Evolutionary conservation across 306 rosid species (phyloP).

Genomic region (Benincasa hispida): DNA sequence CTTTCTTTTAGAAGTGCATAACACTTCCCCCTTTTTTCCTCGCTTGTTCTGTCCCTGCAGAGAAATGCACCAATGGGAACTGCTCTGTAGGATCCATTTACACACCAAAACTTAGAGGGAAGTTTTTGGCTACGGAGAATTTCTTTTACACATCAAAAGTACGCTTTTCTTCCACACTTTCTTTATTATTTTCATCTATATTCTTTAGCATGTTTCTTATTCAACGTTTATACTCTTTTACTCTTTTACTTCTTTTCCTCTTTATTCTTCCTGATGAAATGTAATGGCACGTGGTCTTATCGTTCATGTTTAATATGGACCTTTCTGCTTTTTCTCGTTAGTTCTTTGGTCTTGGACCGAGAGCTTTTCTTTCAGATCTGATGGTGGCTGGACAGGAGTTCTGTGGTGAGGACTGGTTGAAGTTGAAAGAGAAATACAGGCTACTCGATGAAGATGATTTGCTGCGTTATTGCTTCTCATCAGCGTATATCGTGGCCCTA

Average conservation of each 20-base stretch:
- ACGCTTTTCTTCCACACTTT: constrained; percentile 8
- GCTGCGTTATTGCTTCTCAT: constrained; percentile 83
- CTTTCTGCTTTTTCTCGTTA: constrained; percentile 3
- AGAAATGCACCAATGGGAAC: constrained; percentile 42
- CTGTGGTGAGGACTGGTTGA: constrained; percentile 79
- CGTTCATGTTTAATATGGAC: constrained; percentile 7
- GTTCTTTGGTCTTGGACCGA: constrained; percentile 69
- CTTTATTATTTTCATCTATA: constrained; percentile 1
- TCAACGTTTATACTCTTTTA: background rate
- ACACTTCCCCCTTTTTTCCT: constrained; percentile 8
- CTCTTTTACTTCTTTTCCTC: background rate
- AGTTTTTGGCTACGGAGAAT: constrained; percentile 90
- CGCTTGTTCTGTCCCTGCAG: constrained; percentile 26
- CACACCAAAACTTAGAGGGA: constrained; percentile 76
- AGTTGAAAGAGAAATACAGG: constrained; percentile 37
- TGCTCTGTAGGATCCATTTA: constrained; percentile 79
- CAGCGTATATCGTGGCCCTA: constrained; percentile 81
- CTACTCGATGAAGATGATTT: constrained; percentile 58
- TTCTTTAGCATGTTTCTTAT: background rate
- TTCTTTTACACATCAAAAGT: constrained; percentile 95
- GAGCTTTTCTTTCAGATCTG: constrained; percentile 61
- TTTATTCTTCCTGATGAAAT: constrained; percentile 3
- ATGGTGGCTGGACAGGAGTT: constrained; percentile 68
- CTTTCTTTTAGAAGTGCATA: constrained; percentile 9
- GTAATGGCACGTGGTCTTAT: background rate